These are phyloP conservation scores for Trichoderma cornu-damae DNA, from an alignment of 2,329 filamentous ascomycete species.

Conservation along the genomic window DNA sequence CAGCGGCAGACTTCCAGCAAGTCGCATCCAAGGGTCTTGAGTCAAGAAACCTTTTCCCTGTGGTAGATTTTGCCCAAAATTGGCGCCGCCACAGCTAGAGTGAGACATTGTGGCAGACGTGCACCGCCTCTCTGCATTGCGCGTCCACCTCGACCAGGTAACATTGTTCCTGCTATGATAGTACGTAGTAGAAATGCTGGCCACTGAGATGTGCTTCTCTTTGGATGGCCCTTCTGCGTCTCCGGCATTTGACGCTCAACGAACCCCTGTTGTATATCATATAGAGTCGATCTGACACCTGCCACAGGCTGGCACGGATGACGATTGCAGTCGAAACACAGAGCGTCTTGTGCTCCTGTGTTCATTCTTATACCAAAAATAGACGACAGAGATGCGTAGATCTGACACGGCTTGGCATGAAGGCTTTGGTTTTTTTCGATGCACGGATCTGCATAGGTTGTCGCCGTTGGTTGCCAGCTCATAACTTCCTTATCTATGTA, in stretches of 20 bases:
- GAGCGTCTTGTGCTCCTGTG: neutral
- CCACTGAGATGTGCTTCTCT: neutral
- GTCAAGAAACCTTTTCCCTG: neutral
- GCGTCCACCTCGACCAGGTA: neutral
- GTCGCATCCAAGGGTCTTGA: neutral
- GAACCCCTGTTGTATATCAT: neutral
- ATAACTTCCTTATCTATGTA: conserved; percentile 1
- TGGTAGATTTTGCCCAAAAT: neutral
- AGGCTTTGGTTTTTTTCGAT: neutral
- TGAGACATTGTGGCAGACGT: neutral
- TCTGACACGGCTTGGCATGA: neutral
- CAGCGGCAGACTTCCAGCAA: neutral
- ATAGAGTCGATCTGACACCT: neutral
- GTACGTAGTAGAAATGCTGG: neutral
- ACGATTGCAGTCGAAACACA: neutral
- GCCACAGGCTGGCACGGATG: neutral
- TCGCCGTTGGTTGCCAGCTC: neutral
- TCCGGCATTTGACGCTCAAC: neutral
- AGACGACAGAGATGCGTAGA: neutral
- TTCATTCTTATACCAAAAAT: neutral
- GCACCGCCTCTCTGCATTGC: neutral
- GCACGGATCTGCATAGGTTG: neutral
- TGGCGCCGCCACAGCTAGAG: neutral
- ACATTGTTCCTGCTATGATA: too few species aligned
- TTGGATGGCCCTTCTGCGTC: neutral